Evolutionary conservation across 306 rosid species (phyloP), one percentile per base, ranked within the genome.

Genomic region (Ammopiptanthus mongolicus): DNA sequence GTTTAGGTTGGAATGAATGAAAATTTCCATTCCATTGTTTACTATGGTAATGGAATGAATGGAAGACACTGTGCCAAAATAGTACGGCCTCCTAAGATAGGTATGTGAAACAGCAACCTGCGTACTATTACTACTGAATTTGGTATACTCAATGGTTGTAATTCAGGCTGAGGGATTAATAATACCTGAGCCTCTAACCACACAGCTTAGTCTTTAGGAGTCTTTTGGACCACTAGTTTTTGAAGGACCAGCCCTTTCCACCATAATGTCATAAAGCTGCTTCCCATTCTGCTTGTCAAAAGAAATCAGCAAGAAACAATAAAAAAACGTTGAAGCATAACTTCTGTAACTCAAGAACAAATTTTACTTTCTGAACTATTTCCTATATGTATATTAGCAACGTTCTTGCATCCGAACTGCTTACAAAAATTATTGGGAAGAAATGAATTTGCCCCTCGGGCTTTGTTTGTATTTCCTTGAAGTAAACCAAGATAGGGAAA

Each of bases 241-340:
- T 29, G 98, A 95, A 81, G 92, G 85, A 52, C 98, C 97, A 39
- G 98, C 97, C 87, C 97, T 91, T 84, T 95, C 97, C 86, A 90
- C 91, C 98, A 93, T 90, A 18, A 80, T 82, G 34, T 93, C 95
- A 68, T 93, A 93, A 66, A 93, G 97, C 79, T 89, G 93, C 88
- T 91, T 91, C 64, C 98, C 98, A 77, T 95, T 95, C 97, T 95
- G 91, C 57, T 80, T 56, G 64, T 69, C 52, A 77, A 63, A 80
- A 63, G 21, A 61, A 78, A 75, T 51, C 69, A 46, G 22, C 67
- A 74, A 56, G 44, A 33, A 82, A 69, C 58, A 83, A 23, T 42
- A 10, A 72, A 63, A 48, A 60, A 75, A 79, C 55, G 65, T 57
- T 78, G 39, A 74, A 58, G 28, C 19, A 60, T 76, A 48, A 23